phyloP scores from a whole-genome alignment of 768 basidiomycete species.

The Phlegmacium glaucopus region DNA sequence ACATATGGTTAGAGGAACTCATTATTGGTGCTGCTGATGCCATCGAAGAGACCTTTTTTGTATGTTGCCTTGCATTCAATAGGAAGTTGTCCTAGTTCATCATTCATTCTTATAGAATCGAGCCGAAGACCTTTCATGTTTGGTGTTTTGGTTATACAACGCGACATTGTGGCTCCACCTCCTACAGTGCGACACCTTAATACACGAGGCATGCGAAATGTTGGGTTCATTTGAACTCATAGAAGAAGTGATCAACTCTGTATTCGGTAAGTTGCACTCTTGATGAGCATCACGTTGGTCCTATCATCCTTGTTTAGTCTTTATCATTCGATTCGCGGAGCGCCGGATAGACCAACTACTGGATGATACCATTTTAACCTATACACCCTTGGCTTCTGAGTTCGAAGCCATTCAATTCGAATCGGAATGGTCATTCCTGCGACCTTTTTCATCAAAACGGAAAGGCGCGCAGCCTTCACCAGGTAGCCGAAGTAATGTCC shows the following conservation, averaged over 20 bases:
- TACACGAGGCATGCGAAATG: slow-evolving; percentile 77
- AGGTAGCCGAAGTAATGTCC: slow-evolving; percentile 30
- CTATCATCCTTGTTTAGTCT: slow-evolving; percentile 54
- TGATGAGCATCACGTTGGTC: neutral
- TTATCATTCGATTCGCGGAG: slow-evolving; percentile 92
- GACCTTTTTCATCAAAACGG: slow-evolving; percentile 67
- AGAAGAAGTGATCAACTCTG: slow-evolving; percentile 91
- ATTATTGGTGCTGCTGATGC: slow-evolving; percentile 87
- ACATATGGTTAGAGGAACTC: slow-evolving; percentile 90
- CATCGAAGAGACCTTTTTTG: slow-evolving; percentile 91
- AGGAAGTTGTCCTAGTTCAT: slow-evolving; percentile 10
- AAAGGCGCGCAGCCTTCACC: slow-evolving; percentile 38
- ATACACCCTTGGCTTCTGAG: slow-evolving; percentile 71
- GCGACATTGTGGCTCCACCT: slow-evolving; percentile 88
- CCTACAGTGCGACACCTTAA: slow-evolving; percentile 78
- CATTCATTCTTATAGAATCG: slow-evolving; percentile 47
- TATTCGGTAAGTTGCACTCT: slow-evolving; percentile 63
- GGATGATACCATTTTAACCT: slow-evolving; percentile 80
- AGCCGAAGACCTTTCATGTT: slow-evolving; percentile 79
- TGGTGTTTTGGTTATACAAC: slow-evolving; percentile 96
- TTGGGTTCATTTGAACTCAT: slow-evolving; percentile 82
- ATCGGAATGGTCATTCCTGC: slow-evolving; percentile 91
- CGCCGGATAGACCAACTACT: slow-evolving; percentile 83
- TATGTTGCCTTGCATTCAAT: slow-evolving; percentile 39
- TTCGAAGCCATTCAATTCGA: slow-evolving; percentile 88